These are phyloP conservation scores for Dryadomyces quercivorus DNA, from an alignment of 2,329 filamentous ascomycete species.

Conservation along the genomic window DNA sequence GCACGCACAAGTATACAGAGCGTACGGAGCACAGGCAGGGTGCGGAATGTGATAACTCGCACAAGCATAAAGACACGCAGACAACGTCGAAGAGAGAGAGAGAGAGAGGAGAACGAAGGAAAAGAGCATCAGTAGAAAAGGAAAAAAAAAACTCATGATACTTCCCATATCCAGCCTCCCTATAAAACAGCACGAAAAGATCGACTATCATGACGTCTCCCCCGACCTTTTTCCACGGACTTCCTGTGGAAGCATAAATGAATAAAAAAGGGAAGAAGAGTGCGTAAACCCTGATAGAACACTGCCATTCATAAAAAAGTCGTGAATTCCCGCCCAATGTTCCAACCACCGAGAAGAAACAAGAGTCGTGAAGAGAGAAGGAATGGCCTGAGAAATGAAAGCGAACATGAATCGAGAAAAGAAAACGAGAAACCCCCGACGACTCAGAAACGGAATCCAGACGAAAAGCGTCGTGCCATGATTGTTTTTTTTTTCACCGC, in stretches of 20 bases:
- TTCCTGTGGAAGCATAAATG: slow-evolving; percentile 1
- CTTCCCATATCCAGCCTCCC: slow-evolving; percentile 5
- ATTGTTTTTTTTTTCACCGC: slow-evolving; percentile 10
- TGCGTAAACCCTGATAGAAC: neutral
- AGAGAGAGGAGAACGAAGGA: neutral
- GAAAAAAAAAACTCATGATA: slow-evolving; percentile 4
- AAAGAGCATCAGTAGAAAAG: slow-evolving; percentile 1
- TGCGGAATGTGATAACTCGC: neutral
- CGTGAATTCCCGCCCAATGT: slow-evolving; percentile 4
- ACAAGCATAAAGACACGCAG: neutral
- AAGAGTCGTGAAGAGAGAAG: neutral
- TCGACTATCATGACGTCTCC: slow-evolving; percentile 5
- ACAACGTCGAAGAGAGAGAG: neutral
- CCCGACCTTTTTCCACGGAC: slow-evolving; percentile 6
- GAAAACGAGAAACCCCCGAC: slow-evolving; percentile 3
- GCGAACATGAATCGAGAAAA: slow-evolving; percentile 2
- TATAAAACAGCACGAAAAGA: slow-evolving; percentile 7
- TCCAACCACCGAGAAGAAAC: neutral
- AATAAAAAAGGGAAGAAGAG: neutral
- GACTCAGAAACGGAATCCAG: slow-evolving; percentile 5
- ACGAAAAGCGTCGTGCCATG: slow-evolving; percentile 8
- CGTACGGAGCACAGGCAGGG: neutral
- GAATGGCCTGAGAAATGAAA: slow-evolving; percentile 2
- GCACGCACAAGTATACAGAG: neutral
- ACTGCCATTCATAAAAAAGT: slow-evolving; percentile 7